phyloP scores from a whole-genome alignment of 305 asterid genomes.

The Fraxinus ornus region DNA sequence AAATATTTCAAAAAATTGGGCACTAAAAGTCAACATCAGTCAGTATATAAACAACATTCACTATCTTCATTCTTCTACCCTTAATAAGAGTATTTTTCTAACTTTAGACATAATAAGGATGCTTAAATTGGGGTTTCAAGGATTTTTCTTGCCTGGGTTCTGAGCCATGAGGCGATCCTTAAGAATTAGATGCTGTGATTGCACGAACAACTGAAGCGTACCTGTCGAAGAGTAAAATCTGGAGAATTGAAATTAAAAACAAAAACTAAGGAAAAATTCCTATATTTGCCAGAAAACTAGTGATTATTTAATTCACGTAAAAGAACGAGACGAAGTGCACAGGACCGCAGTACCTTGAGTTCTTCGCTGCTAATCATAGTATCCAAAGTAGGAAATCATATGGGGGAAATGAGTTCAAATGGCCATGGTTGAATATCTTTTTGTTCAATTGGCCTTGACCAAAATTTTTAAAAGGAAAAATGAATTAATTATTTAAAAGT shows the following conservation, averaged over 20 bases:
- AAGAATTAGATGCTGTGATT: background rate
- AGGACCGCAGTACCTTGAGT: background rate
- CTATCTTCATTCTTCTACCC: background rate
- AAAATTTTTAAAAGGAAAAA: too few species aligned
- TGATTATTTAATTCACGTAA: too few species aligned
- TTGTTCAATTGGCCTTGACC: too few species aligned
- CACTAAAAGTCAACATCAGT: background rate
- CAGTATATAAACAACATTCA: background rate
- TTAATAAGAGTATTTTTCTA: background rate
- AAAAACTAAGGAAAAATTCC: background rate
- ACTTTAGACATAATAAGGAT: background rate
- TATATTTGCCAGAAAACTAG: background rate
- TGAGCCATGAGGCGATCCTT: background rate
- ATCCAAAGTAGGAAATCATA: background rate
- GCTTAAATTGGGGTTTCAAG: background rate
- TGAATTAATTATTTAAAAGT: too few species aligned
- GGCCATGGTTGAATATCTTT: too few species aligned
- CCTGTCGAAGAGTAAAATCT: background rate
- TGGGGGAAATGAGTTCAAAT: too few species aligned
- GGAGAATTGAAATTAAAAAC: background rate
- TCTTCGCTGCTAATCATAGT: background rate
- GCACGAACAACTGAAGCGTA: background rate
- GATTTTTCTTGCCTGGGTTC: background rate
- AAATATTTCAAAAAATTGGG: background rate
- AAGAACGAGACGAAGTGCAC: background rate